Percentiles rank a stretch among this genome's conserved stretches.
phyloP scores from a whole-genome alignment of 192 early-diverging fungal genomes.

The Backusella macrospora region DNA sequence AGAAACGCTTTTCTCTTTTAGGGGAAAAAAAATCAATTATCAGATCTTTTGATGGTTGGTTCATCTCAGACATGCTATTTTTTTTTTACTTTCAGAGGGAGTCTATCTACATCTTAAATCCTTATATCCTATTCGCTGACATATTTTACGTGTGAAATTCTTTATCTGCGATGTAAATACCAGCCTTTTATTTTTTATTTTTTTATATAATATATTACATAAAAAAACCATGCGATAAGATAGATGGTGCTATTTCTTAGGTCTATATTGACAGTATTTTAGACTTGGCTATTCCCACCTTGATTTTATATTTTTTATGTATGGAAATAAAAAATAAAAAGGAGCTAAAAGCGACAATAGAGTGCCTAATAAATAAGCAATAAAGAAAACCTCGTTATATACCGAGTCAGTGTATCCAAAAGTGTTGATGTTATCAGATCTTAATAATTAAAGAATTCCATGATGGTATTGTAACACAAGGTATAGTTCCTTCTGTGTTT shows the following conservation, averaged over 20 bases:
- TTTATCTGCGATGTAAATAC: neutral
- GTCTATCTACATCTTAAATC: neutral
- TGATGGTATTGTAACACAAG: neutral
- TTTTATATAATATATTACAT: neutral
- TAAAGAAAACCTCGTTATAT: neutral
- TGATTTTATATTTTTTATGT: neutral
- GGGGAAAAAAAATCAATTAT: neutral
- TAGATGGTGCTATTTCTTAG: neutral
- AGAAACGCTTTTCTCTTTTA: neutral
- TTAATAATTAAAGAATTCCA: constrained; percentile 11
- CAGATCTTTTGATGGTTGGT: constrained; percentile 7
- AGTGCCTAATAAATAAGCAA: too few species aligned
- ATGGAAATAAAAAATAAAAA: too few species aligned
- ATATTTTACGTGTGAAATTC: neutral
- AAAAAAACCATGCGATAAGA: constrained; percentile 2
- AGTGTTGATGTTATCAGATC: neutral
- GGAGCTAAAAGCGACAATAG: too few species aligned
- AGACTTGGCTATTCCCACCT: neutral
- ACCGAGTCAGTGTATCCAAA: neutral
- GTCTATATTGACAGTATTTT: neutral
- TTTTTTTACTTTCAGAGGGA: neutral
- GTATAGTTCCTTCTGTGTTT: neutral
- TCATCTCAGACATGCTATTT: neutral
- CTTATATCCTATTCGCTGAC: constrained; percentile 8
- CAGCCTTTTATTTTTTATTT: neutral